Base-by-base conservation (phyloP, 805 yeast species). In the Candida boidinii region DNA sequence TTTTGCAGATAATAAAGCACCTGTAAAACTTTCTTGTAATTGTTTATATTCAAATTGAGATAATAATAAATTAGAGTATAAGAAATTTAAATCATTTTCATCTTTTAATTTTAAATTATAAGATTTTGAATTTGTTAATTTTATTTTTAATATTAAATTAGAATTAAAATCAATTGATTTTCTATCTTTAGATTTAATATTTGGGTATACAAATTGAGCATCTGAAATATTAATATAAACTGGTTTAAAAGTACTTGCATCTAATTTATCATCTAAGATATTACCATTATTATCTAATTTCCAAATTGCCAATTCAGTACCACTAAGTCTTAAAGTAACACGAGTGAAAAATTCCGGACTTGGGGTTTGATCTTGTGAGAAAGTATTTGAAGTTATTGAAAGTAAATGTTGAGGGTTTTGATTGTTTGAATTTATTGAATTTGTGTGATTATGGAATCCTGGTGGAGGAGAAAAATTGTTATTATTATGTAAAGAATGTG, bases 21-120 rank as follows among this genome's bases (percentile, higher is more conserved):
- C 98, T 0, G 98, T 88, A 56, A 92, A 92, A 1, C 96, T 96
- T 53, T 87, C 95, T 60, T 92, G 97, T 37, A 92, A 64, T 9
- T 86, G 63, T 14, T 78, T 73, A 56, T 80, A 79, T 60, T 92
- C 98, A 53, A 73, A 88, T 26, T 76, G 69, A 10, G 95, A 67
- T 40, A 92, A 64, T 38, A 96, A 65, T 37, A 92, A 71, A 4
- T 95, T 90, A 4, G 87, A n/a, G n/a, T n/a, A n/a, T n/a, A n/a
- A n/a, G n/a, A n/a, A n/a, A n/a, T n/a, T n/a, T 70, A 39, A 77
- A 74, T 97, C 97, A 92, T 37, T 68, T 67, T 33, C 68, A 76
- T 35, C 77, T 74, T 31, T 73, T 78, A 30, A 62, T 62, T 13
- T 84, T 66, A 26, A 81, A 65, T 46, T 79, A 82, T 57, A 88